Conservation (phyloP, 2,329 filamentous ascomycete genomes). For the Dactylella cylindrospora region DNA sequence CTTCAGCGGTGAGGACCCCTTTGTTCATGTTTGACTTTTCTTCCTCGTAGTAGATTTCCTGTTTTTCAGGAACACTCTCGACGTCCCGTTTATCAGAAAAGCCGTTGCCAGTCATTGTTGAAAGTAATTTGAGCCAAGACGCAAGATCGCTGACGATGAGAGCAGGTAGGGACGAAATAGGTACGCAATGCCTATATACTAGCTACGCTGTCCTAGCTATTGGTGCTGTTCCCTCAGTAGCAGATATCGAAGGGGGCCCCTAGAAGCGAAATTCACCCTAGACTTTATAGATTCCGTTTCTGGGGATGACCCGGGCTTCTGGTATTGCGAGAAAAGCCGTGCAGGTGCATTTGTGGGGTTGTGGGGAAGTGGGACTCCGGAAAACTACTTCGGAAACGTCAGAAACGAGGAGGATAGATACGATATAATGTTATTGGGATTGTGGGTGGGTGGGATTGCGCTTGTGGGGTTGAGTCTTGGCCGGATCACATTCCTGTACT, state of each 20-base stretch:
- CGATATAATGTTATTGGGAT: too few relatives aligned
- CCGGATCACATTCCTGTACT: not conserved
- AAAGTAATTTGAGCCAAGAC: not conserved
- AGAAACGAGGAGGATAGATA: not conserved
- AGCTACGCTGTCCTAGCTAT: slow-evolving; percentile 1
- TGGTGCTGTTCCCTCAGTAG: too few relatives aligned
- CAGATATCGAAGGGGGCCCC: not conserved
- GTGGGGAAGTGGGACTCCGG: slow-evolving; percentile 19
- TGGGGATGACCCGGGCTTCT: not conserved
- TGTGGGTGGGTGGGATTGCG: too few relatives aligned
- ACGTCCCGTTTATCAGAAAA: slow-evolving; percentile 3
- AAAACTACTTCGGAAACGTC: not conserved
- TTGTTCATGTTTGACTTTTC: not conserved
- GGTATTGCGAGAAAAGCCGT: not conserved
- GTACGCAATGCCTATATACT: too few relatives aligned
- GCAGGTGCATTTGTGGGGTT: slow-evolving; percentile 1
- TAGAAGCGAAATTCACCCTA: not conserved
- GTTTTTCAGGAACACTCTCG: slow-evolving; percentile 25
- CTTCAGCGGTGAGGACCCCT: slow-evolving; percentile 47
- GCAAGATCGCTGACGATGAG: too few relatives aligned
- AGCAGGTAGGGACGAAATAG: too few relatives aligned
- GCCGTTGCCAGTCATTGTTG: not conserved
- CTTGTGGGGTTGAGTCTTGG: not conserved
- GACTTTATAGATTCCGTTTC: slow-evolving; percentile 16
- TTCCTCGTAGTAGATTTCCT: slow-evolving; percentile 19